These are phyloP conservation scores for Trichophaea hybrida DNA, from an alignment of 2,329 filamentous ascomycete genomes.

Conservation along the genomic window DNA sequence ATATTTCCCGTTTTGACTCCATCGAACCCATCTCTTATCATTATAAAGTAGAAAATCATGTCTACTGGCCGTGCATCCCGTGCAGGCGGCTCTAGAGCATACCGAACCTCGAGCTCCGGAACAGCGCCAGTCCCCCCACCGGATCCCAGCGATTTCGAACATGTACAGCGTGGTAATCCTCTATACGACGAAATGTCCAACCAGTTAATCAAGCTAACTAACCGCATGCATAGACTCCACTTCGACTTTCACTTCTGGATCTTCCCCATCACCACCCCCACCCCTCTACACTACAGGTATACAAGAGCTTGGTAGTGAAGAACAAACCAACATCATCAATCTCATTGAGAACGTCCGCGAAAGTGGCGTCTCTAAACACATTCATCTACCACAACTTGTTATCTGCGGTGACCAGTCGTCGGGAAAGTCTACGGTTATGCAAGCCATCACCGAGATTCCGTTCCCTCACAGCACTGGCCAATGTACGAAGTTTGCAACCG, in stretches of 20 bases:
- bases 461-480: slow-evolving; percentile 23
- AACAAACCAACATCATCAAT: neutral
- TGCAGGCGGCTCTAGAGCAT: neutral
- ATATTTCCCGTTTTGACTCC: too few species aligned
- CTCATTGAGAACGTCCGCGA: neutral
- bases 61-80: neutral
- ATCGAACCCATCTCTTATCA: too few species aligned
- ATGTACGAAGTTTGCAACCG: slow-evolving; percentile 25
- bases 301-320: neutral
- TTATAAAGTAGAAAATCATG: neutral
- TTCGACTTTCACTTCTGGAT: neutral
- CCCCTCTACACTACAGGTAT: neutral
- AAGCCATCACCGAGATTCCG: slow-evolving; percentile 25
- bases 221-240: too few species aligned
- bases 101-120: neutral
- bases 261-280: neutral
- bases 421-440: slow-evolving; percentile 27
- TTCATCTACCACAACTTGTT: slow-evolving; percentile 4
- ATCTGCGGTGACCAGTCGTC: slow-evolving; percentile 26
- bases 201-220: too few species aligned
- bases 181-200: neutral
- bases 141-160: neutral
- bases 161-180: neutral
- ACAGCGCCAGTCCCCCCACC: neutral
- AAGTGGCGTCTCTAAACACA: neutral